Evolutionary conservation across 148 eudicot genomes (phyloP).

Genomic region (Chenopodium album): DNA sequence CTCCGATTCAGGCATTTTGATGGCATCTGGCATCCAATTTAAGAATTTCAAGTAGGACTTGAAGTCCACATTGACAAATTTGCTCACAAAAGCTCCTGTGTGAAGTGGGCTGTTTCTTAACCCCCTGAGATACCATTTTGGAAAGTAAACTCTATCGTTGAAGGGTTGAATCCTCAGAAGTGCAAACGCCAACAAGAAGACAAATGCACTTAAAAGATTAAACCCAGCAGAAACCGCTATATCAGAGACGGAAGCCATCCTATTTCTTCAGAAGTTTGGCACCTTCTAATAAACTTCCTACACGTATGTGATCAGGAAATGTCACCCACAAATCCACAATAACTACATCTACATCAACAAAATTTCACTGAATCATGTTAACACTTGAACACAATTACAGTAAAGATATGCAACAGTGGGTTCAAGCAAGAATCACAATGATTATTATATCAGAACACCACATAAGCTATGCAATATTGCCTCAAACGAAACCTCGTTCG

Average conservation of each 20-base stretch:
- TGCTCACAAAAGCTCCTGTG: conserved; percentile 59
- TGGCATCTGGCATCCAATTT: conserved; percentile 96
- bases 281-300: conserved; percentile 10
- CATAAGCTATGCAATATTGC: too few species aligned
- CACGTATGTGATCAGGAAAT: neutral
- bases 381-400: neutral
- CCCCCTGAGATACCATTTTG: conserved; percentile 97
- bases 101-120: conserved; percentile 70
- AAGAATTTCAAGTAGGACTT: conserved; percentile 72
- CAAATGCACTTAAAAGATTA: conserved; percentile 64
- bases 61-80: conserved; percentile 83
- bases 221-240: conserved; percentile 78
- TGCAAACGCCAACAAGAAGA: conserved; percentile 87
- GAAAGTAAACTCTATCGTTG: conserved; percentile 96
- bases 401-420: too few species aligned
- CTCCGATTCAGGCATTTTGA: conserved; percentile 91
- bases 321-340: conserved; percentile 14
- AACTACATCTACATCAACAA: conserved; percentile 14
- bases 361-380: neutral
- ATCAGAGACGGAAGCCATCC: conserved; percentile 78
- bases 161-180: conserved; percentile 87
- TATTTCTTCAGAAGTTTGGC: conserved; percentile 28
- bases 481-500: too few species aligned
- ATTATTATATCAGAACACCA: too few species aligned
- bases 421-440: too few species aligned